phyloP scores from a whole-genome alignment of 2,329 filamentous ascomycete species.

The Cytospora mali region DNA sequence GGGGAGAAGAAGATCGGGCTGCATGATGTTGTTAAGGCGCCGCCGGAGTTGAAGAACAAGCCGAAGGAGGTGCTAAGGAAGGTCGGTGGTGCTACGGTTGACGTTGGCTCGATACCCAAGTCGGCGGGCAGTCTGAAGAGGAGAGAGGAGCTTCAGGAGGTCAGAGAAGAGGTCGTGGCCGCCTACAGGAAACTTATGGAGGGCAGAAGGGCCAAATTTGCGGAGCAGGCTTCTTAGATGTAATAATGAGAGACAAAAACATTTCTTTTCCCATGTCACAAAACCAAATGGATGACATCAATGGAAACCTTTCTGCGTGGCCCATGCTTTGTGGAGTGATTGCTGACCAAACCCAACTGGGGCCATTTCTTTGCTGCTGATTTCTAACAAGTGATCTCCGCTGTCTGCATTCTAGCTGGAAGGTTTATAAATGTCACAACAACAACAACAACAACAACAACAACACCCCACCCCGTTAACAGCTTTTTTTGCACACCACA shows the following conservation, averaged over 20 bases:
- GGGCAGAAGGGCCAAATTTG: slow-evolving; percentile 42
- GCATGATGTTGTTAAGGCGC: slow-evolving; percentile 70
- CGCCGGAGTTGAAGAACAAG: slow-evolving; percentile 70
- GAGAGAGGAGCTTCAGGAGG: slow-evolving; percentile 72
- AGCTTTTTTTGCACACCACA: no score
- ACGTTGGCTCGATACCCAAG: slow-evolving; percentile 70
- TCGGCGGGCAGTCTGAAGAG: slow-evolving; percentile 70
- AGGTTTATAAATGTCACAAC: no score
- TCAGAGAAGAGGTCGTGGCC: slow-evolving; percentile 71
- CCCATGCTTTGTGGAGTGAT: not conserved
- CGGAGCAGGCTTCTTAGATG: not conserved
- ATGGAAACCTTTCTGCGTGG: not conserved
- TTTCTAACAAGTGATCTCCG: not conserved
- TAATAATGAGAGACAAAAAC: slow-evolving; percentile 7
- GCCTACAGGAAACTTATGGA: slow-evolving; percentile 73
- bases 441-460: not conserved
- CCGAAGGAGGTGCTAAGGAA: slow-evolving; percentile 64
- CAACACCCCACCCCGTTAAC: no score
- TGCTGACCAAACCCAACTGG: not conserved
- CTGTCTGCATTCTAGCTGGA: no score
- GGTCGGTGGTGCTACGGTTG: slow-evolving; percentile 64
- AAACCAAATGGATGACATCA: not conserved
- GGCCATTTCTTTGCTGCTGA: not conserved
- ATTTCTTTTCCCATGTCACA: not conserved
- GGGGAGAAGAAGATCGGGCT: slow-evolving; percentile 54